phyloP scores from a whole-genome alignment of 1,284 basidiomycete species.

The Tilletia setariae region DNA sequence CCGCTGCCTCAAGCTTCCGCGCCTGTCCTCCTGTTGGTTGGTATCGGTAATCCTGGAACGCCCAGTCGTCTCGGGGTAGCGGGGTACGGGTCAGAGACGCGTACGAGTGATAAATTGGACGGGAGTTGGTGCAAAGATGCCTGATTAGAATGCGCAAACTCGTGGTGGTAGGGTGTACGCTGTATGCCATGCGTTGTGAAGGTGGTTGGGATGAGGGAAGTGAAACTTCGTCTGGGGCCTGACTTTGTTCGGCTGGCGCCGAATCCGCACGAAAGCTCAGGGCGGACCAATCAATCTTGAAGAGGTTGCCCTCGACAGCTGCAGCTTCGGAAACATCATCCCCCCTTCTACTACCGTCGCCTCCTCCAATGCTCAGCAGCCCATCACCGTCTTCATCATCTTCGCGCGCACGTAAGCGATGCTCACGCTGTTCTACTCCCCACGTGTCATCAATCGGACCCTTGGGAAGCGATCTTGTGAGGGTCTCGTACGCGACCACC shows the following conservation, averaged over 20 bases:
- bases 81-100: constrained; percentile 1
- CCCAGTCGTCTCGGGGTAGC: constrained; percentile 30
- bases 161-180: constrained; percentile 41
- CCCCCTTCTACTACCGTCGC: neutral
- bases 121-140: constrained; percentile 29
- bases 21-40: neutral
- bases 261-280: neutral
- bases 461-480: constrained; percentile 35
- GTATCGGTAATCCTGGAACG: constrained; percentile 16
- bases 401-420: neutral
- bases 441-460: neutral
- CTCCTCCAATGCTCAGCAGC: constrained; percentile 27
- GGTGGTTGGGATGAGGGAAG: neutral
- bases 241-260: neutral
- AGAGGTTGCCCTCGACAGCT: constrained; percentile 23
- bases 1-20: neutral
- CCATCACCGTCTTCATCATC: constrained; percentile 17
- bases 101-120: constrained; percentile 7
- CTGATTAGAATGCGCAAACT: constrained; percentile 37
- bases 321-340: constrained; percentile 7
- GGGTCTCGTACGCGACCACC: constrained; percentile 46
- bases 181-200: neutral
- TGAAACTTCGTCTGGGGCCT: neutral
- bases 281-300: constrained; percentile 18
- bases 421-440: neutral